Conservation (phyloP, 345 rosid genomes). For the Noccaea caerulescens region DNA sequence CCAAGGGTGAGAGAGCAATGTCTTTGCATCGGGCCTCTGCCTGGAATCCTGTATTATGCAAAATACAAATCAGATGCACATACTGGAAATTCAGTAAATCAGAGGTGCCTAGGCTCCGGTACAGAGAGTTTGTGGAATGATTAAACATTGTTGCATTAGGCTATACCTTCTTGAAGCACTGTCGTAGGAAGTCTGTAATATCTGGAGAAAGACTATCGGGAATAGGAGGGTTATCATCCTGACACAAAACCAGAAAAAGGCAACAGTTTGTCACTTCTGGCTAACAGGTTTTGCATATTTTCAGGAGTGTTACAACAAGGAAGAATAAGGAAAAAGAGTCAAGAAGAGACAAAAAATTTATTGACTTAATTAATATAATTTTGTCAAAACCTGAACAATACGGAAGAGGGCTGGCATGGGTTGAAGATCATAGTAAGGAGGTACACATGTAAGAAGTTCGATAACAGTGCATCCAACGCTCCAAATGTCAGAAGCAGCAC, state of each 20-base stretch:
- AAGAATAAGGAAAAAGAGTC: conserved; percentile 1
- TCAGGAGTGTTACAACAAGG: conserved; percentile 16
- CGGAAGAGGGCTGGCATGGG: conserved; percentile 99
- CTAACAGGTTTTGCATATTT: conserved; percentile 5
- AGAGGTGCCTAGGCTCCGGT: background rate
- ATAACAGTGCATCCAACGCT: conserved; percentile 99
- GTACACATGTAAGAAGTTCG: conserved; percentile 94
- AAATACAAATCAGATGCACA: conserved; percentile 28
- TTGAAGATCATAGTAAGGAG: conserved; percentile 97
- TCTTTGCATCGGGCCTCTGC: conserved; percentile 98
- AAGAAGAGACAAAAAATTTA: conserved; percentile 15
- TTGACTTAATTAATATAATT: conserved; percentile 16
- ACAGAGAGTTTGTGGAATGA: conserved; percentile 14
- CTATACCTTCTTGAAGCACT: conserved; percentile 96
- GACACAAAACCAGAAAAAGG: conserved; percentile 30
- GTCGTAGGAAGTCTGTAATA: conserved; percentile 92
- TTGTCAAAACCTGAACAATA: conserved; percentile 84
- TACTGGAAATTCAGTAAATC: conserved; percentile 1
- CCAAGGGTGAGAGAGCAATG: conserved; percentile 99
- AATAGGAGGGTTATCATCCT: conserved; percentile 97
- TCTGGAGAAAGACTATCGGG: conserved; percentile 95
- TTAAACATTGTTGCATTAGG: conserved; percentile 8
- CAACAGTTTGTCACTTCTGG: conserved; percentile 28
- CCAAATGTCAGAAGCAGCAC: conserved; percentile 99
- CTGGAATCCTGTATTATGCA: conserved; percentile 80